Base-by-base conservation (phyloP, 352 stramenopile species). In the Pythium folliculosum region DNA sequence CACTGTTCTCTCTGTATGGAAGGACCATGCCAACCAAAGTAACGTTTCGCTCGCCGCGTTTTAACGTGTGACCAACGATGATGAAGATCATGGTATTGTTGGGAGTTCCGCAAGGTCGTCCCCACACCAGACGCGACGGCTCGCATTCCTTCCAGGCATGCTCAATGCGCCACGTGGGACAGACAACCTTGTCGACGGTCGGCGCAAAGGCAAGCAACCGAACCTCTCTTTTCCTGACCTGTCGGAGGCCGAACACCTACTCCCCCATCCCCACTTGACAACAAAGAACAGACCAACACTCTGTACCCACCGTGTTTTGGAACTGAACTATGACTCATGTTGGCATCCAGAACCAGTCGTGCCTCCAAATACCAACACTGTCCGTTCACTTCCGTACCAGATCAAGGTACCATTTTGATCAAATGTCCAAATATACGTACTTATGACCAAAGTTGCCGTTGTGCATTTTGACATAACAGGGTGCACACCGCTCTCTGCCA, bases 201-300 rank as follows among this genome's bases (percentile, higher is more conserved):
- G 60, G 17, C 47, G 60, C 60, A 67, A 35, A 67, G 60, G 60
- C 60, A 53, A 67, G 60, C 60, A 50, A 60, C 60, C 14, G 40
- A 53, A 22, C 17, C 49, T 50, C 30, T 27, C 21, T 27, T n/a
- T 52, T 60, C 53, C 53, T 59, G 52, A 59, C 53, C 38, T 52
- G 38, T 51, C 44, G 3, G 30, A 21, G 32, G 48, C 48, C 48
- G 48, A 67, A 70, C 45, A 70, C 63, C 63, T 70, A 70, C 44
- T 69, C 63, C 63, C 54, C 37, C 17, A 51, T 37, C 63, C 21
- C 19, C 40, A 47, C 54, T 69, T 63, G 63, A 50, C 38, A 70
- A 71, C 57, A 71, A 71, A 65, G 56, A 71, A 71, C 19, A 61
- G 56, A 65, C 64, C 56, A 62, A 44, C 57, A 65, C 49, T 71